Percentiles rank a stretch among this genome's conserved stretches.
Evolutionary conservation across 768 basidiomycete species (phyloP).

Genomic region (Vararia minispora): DNA sequence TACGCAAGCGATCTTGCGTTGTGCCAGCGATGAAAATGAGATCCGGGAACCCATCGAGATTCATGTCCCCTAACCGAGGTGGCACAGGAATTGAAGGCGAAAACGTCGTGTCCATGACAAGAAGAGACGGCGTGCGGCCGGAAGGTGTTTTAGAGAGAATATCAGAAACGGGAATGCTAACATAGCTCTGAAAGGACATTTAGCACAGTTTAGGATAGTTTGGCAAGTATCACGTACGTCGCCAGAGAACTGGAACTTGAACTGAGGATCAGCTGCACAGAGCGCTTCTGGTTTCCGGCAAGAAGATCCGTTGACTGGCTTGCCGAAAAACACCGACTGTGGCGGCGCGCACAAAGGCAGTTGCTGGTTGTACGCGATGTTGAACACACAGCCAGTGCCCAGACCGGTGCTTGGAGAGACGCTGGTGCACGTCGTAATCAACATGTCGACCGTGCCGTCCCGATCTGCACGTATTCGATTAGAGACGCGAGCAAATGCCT

Average conservation of each 20-base stretch:
- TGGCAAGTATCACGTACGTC: slow-evolving; percentile 2
- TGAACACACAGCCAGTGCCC: slow-evolving; percentile 70
- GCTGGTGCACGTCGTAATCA: slow-evolving; percentile 74
- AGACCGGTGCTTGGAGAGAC: slow-evolving; percentile 61
- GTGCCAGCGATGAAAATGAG: slow-evolving; percentile 48
- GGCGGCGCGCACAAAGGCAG: slow-evolving; percentile 64
- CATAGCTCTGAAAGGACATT: slow-evolving; percentile 40
- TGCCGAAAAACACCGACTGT: slow-evolving; percentile 35
- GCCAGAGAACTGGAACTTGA: slow-evolving; percentile 46
- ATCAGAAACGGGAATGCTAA: slow-evolving; percentile 50
- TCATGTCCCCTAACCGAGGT: slow-evolving; percentile 77
- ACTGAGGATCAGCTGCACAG: slow-evolving; percentile 71
- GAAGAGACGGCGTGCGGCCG: slow-evolving; percentile 44
- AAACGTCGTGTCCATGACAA: slow-evolving; percentile 58
- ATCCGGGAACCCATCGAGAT: slow-evolving; percentile 93
- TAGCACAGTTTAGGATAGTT: neutral
- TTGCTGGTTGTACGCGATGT: slow-evolving; percentile 91
- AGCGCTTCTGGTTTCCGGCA: slow-evolving; percentile 76
- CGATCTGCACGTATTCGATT: slow-evolving; percentile 47
- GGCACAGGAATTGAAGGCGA: slow-evolving; percentile 63
- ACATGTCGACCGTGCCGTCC: slow-evolving; percentile 93
- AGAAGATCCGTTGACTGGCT: slow-evolving; percentile 20
- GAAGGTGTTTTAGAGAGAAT: too few species aligned
- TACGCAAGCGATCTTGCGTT: slow-evolving; percentile 25
- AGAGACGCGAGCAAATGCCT: slow-evolving; percentile 1